Evolutionary conservation across 78 protist species (phyloP), one percentile per base, ranked within the genome.

Genomic region (Isochrysis galbana): DNA sequence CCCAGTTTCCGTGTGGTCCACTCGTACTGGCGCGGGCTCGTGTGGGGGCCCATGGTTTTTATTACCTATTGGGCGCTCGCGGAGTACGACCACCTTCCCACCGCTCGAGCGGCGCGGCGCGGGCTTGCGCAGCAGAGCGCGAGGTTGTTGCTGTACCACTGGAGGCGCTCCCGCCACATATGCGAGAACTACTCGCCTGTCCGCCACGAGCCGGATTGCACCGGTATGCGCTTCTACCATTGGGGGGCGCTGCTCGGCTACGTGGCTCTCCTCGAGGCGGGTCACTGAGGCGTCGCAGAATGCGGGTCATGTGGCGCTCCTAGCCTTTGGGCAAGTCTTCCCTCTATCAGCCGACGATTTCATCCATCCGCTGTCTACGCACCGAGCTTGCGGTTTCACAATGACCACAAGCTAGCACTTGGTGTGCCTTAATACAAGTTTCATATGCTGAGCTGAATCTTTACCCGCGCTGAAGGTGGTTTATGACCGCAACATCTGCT

Each of bases 11-110:
- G 69, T 10, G 69, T 61, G 22, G 42, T 83, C 41, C n/a, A n/a
- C n/a, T 51, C 69, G 45, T 83, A 83, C 89, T 83, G 89, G 89
- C 89, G 89, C 39, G 89, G 89, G 38, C 46, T 46, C 89, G 67
- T 83, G 41, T 83, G 89, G 74, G 89, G 89, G 25, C 89, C 89
- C n/a, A 83, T 83, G 89, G 89, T 61, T 0, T 23, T 7, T 51
- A n/a, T 51, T 14, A 51, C 61, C 29, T 51, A 51, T 14, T 51
- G 61, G 61, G 7, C 61, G 61, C 61, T 7, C 61, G 61, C 7
- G 61, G 61, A 7, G 61, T 51, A 51, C 14, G 61, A 19, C 61
- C 7, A 51, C 61, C 29, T 51, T 7, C 61, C 61, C 29, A 7
- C 14, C 29, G 61, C 14, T 7, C 7, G 29, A 14, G 14, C 61